Conservation (phyloP, 2,329 filamentous ascomycete species). For the Arthrobotrys megalospora region DNA sequence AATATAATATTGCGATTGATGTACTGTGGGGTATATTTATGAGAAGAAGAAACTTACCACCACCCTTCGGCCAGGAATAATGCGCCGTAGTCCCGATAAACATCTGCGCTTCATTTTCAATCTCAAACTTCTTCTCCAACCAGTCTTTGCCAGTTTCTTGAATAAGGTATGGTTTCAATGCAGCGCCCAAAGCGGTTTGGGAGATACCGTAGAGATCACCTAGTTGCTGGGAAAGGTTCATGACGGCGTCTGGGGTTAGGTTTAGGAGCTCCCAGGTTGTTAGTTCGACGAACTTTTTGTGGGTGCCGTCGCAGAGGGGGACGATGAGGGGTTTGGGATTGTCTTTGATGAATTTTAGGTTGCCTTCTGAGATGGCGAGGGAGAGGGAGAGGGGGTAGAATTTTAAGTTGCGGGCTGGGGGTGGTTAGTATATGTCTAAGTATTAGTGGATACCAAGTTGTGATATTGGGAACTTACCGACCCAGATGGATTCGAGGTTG, state of each 20-base stretch:
- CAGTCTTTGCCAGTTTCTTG: constrained; percentile 67
- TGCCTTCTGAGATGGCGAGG: constrained; percentile 64
- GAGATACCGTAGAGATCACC: constrained; percentile 68
- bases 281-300: constrained; percentile 67
- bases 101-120: constrained; percentile 67
- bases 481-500: constrained; percentile 71
- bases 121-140: constrained; percentile 66
- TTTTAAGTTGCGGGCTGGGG: constrained; percentile 69
- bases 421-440: neutral
- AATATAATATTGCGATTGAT: no score
- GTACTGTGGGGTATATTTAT: neutral
- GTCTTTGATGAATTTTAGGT: constrained; percentile 65
- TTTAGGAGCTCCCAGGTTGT: constrained; percentile 70
- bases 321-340: constrained; percentile 65
- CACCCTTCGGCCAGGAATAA: constrained; percentile 71
- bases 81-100: constrained; percentile 68
- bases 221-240: constrained; percentile 68
- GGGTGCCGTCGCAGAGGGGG: constrained; percentile 64
- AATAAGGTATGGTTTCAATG: no score
- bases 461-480: constrained; percentile 50
- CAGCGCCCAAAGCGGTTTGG: no score
- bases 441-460: no score
- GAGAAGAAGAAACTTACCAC: constrained; percentile 66
- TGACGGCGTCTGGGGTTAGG: constrained; percentile 67
- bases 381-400: constrained; percentile 69